Evolutionary conservation across 768 basidiomycete species (phyloP).

Genomic region (Boletus tylopilopsis): DNA sequence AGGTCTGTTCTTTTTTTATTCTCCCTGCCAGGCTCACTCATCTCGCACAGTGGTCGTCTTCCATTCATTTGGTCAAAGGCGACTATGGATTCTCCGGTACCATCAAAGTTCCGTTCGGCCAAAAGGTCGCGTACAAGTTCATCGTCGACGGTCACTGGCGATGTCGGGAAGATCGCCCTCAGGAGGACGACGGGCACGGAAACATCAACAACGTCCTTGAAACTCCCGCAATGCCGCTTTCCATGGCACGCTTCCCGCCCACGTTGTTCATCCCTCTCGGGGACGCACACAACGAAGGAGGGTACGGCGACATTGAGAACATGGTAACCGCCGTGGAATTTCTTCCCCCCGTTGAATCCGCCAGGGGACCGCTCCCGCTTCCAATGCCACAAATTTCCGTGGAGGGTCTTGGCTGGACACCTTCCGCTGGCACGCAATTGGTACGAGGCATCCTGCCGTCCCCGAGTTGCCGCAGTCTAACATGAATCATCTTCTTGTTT

Average conservation of each 20-base stretch:
- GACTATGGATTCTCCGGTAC: constrained; percentile 53
- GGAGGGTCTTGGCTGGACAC: constrained; percentile 8
- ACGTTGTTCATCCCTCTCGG: constrained; percentile 15
- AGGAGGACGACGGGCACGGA: constrained; percentile 58
- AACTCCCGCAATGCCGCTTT: constrained; percentile 45
- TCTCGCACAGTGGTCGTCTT: constrained; percentile 55
- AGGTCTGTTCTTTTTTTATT: constrained; percentile 41
- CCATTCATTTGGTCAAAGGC: constrained; percentile 50
- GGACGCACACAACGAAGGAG: background rate
- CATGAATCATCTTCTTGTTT: background rate
- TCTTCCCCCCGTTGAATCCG: constrained; percentile 10
- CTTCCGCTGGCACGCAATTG: constrained; percentile 33
- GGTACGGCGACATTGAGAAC: constrained; percentile 13
- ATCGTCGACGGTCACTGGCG: constrained; percentile 73
- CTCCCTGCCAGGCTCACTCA: background rate
- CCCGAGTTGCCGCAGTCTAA: background rate
- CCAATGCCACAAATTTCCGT: constrained; percentile 19
- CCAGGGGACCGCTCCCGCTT: constrained; percentile 7
- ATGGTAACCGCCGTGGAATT: constrained; percentile 28
- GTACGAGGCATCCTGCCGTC: constrained; percentile 3
- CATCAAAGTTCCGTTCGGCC: constrained; percentile 55
- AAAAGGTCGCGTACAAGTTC: constrained; percentile 72
- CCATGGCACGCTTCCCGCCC: background rate
- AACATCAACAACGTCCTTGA: constrained; percentile 68
- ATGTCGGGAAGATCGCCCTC: constrained; percentile 49